Conservation (phyloP, 2,329 filamentous ascomycete genomes). For the Fusarium chaquense region DNA sequence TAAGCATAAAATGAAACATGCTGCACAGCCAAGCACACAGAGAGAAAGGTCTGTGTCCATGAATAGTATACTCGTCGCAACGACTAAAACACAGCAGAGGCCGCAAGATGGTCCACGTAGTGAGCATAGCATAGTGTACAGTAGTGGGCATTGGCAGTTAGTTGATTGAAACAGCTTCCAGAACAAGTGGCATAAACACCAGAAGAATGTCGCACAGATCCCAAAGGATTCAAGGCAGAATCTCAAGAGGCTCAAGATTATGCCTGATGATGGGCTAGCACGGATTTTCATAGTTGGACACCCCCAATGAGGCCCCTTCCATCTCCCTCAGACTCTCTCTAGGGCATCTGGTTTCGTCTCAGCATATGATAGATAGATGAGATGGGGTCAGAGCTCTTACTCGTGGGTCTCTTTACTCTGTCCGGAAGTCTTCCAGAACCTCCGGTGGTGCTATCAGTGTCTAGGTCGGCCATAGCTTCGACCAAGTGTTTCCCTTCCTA, state of each 20-base stretch:
- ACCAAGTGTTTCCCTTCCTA: constrained; percentile 16
- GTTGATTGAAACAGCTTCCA: constrained; percentile 12
- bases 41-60: neutral
- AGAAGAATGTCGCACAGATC: constrained; percentile 32
- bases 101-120: constrained; percentile 32
- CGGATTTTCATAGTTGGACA: constrained; percentile 2
- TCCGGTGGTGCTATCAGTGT: constrained; percentile 25
- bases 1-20: constrained; percentile 33
- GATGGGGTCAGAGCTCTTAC: constrained; percentile 10
- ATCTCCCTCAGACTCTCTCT: constrained; percentile 42
- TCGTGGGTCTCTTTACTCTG: constrained; percentile 24
- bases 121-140: constrained; percentile 7
- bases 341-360: constrained; percentile 33
- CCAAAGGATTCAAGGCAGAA: constrained; percentile 27
- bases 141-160: neutral
- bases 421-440: constrained; percentile 26
- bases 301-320: constrained; percentile 39
- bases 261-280: constrained; percentile 4
- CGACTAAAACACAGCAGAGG: constrained; percentile 11
- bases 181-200: constrained; percentile 6
- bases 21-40: constrained; percentile 5
- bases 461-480: constrained; percentile 32
- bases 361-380: constrained; percentile 21
- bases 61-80: constrained; percentile 30
- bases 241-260: constrained; percentile 11